Base-by-base conservation (phyloP, 208 protist species). In the Crithidia bombi region DNA sequence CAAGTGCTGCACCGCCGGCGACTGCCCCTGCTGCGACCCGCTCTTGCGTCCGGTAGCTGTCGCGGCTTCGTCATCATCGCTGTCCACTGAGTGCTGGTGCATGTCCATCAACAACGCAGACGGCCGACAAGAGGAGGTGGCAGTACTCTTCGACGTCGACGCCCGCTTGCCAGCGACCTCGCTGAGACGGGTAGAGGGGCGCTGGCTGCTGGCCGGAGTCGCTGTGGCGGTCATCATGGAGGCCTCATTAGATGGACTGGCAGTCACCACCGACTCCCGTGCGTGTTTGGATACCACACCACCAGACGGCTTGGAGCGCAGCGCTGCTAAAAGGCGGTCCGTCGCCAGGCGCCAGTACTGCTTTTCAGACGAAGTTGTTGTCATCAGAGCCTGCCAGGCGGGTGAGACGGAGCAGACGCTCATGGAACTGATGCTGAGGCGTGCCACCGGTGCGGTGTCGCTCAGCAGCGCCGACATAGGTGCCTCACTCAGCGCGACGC, bases 311-410 rank as follows among this genome's bases (percentile, higher is more conserved):
- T 33, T 26, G 38, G 56, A 35, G 9, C 56, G 21, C 38, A 49
- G 56, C 56, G 21, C 38, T 1, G 56, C 56, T 25, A 62, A 11
- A 17, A 62, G n/a, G n/a, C 56, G 56, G n/a, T 62, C 56, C 38
- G 56, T 62, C 38, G 56, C 56, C 56, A 35, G 38, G 5, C 56
- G 56, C 56, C 56, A 62, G 38, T 62, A 62, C 56, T 62, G 56
- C 56, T n/a, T 3, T 25, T 39, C 54, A 9, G 33, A 17, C 33
- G n/a, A 3, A 10, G 12, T 15, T 15, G 47, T 25, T 5, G 3
- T 32, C 3, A 25, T 52, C 3, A n/a, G 10, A 2, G 35, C 28
- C 3, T 26, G 15, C 2, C 6, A 23, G 35, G 54, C n/a, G 3
- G 35, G 54, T 7, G 54, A 59, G 30, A 15, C 17, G 33, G 54